A percentile compares a stretch with the other conserved stretches of the same genome.
Evolutionary conservation across 345 rosid genomes (phyloP).

Genomic region (Excoecaria agallocha): DNA sequence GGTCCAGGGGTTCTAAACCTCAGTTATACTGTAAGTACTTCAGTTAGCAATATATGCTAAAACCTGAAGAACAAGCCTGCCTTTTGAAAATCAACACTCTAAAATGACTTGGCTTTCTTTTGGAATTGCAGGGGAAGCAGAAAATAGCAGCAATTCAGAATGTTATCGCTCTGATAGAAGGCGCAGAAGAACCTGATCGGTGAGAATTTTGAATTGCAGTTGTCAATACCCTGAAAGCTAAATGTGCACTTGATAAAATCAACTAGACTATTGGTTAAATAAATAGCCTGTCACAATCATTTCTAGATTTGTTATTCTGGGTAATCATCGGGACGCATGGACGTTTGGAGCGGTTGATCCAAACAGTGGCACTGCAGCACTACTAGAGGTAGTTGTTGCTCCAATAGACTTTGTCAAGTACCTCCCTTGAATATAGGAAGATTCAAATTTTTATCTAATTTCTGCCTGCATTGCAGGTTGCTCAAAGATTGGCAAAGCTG

Average conservation of each 20-base stretch:
- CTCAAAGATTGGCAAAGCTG: conserved; percentile 60
- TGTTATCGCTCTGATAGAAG: conserved; percentile 74
- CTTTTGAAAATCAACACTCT: background rate
- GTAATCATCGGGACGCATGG: conserved; percentile 96
- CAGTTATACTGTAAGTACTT: conserved; percentile 50
- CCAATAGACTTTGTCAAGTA: background rate
- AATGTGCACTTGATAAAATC: background rate
- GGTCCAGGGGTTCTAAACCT: conserved; percentile 71
- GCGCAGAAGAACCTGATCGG: conserved; percentile 84
- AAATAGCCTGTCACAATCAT: background rate
- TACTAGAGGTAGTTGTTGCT: conserved; percentile 61
- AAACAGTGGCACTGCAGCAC: conserved; percentile 78
- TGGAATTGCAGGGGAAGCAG: conserved; percentile 53
- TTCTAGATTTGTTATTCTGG: conserved; percentile 62
- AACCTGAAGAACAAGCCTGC: background rate
- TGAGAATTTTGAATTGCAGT: conserved; percentile 19
- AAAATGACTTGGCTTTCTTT: background rate
- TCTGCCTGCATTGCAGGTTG: conserved; percentile 40
- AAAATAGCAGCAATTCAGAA: conserved; percentile 64
- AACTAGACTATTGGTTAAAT: background rate
- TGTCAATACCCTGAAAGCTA: too few relatives aligned
- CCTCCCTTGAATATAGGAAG: background rate
- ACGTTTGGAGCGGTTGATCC: conserved; percentile 91
- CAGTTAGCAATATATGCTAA: background rate
- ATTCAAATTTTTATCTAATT: conserved; percentile 5